These are phyloP conservation scores for Malus orientalis DNA, from an alignment of 306 rosid species.

Conservation along the genomic window DNA sequence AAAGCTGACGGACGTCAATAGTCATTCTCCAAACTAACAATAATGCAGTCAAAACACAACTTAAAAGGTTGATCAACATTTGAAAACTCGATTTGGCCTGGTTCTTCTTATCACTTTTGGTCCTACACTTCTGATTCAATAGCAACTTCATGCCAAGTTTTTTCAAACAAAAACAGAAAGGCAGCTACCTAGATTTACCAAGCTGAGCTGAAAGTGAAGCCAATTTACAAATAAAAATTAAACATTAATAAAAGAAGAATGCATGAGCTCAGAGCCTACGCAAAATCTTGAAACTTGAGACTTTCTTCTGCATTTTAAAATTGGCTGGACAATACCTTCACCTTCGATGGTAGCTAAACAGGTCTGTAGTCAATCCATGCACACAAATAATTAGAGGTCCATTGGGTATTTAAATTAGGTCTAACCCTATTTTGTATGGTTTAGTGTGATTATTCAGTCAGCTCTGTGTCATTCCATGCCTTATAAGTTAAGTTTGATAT, in stretches of 20 bases:
- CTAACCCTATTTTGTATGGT: not conserved
- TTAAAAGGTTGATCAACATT: not conserved
- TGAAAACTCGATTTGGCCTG: not conserved
- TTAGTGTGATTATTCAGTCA: not conserved
- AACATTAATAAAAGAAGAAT: not conserved
- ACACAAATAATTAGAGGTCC: not conserved
- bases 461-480: not conserved
- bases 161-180: not conserved
- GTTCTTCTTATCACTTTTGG: not conserved
- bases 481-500: too few relatives aligned
- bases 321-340: not conserved
- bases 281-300: not conserved
- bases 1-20: not conserved
- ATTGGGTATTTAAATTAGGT: not conserved
- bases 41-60: not conserved
- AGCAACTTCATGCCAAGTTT: not conserved
- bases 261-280: slow-evolving; percentile 4
- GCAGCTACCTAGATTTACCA: not conserved
- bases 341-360: not conserved
- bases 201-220: not conserved
- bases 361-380: not conserved
- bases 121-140: not conserved
- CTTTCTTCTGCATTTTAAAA: not conserved
- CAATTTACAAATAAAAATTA: not conserved
- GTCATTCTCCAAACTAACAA: slow-evolving; percentile 1